Evolutionary conservation across 1,284 basidiomycete genomes (phyloP), one percentile per base, ranked within the genome.

Genomic region (Tausonia pullulans): DNA sequence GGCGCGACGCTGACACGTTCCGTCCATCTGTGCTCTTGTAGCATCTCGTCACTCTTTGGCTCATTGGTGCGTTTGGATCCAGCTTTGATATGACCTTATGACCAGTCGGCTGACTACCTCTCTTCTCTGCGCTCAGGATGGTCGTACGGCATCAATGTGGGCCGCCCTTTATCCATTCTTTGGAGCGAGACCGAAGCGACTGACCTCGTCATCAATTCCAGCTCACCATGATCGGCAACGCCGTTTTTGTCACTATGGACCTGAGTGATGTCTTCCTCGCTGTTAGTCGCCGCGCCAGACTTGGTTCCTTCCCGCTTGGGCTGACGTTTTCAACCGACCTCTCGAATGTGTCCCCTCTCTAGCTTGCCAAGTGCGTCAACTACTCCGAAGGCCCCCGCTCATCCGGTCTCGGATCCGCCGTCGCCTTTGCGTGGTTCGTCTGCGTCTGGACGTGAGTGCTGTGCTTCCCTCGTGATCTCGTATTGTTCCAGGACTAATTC

Each of bases 211-310:
- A 27, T 53, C n/a, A 3, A 52, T 61, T 69, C 63, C 73, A 80
- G 75, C 69, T 81, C 60, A 97, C 94, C 0, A 79, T 85, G 69
- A 94, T 97, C 62, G 95, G 95, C 11, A 91, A 91, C 68, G 88
- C 92, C 2, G 84, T 98, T 41, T 98, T 89, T 72, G 82, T 95
- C 72, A 95, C 92, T 74, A 98, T 98, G 95, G 95, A 98, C 78
- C 82, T 95, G 46, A 92, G 93, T 3, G 95, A 98, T 73, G 78
- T 84, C 39, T 90, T 88, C 78, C 81, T 98, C 27, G 90, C 87
- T 39, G 90, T 91, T 68, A 70, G 87, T 78, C 49, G 10, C n/a
- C 40, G 48, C 10, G 9, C 48, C 9, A 10, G 2, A 9, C 48
- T 10, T 50, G n/a, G 48, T n/a, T 27, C 27, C 45, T n/a, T 7